phyloP scores from a whole-genome alignment of 2,329 filamentous ascomycete species.

The Sclerotinia glacialis region DNA sequence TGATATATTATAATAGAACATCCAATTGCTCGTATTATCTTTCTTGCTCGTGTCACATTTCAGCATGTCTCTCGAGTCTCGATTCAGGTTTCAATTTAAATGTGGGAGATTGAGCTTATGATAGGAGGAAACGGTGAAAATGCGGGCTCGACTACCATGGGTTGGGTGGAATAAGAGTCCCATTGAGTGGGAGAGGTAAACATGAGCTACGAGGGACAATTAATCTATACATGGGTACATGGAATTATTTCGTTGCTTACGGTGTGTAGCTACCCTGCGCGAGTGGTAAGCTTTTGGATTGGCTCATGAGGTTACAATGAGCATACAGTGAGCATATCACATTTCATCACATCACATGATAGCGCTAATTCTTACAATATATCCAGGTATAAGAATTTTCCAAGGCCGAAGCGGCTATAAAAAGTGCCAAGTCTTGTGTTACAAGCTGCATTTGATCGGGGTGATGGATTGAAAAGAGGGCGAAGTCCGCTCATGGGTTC shows the following conservation, averaged over 20 bases:
- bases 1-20: too few species aligned
- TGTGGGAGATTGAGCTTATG: background rate
- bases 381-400: background rate
- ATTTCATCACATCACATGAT: conserved; percentile 5
- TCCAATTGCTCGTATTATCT: too few species aligned
- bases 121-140: background rate
- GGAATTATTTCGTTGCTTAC: background rate
- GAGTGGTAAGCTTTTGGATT: background rate
- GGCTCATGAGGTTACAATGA: background rate
- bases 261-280: background rate
- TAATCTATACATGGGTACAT: background rate
- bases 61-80: too few species aligned
- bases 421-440: background rate
- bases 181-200: background rate
- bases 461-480: background rate
- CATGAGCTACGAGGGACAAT: background rate
- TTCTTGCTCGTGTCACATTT: too few species aligned
- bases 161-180: background rate
- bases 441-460: background rate
- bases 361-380: conserved; percentile 1
- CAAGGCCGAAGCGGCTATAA: background rate
- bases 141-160: background rate
- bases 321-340: background rate
- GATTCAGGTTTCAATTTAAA: too few species aligned
- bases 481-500: background rate